Base-by-base conservation (phyloP, 148 eudicot species). In the Salicornia ramosissima region DNA sequence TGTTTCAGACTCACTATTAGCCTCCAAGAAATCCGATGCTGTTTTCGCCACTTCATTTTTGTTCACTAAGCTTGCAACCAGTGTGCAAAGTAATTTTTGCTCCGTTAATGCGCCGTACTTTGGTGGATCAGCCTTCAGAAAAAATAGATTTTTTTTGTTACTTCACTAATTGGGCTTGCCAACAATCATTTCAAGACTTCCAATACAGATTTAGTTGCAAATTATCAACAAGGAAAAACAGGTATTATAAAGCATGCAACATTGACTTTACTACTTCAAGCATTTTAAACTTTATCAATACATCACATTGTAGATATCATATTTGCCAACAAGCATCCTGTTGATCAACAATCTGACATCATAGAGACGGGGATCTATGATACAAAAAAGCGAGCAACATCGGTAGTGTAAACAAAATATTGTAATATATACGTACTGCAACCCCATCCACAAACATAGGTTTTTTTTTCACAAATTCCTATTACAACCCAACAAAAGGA, bases 21-120 rank as follows among this genome's bases (percentile, higher is more conserved):
- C 87, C 77, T 86, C 86, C 71, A 93, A 58, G 80, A 88, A 87
- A 22, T 81, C 80, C 77, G 55, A 83, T 31, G 87, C 95, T 68
- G 79, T 82, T 64, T 85, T 71, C 28, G 75, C 68, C 49, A 76
- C 78, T 46, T 88, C 85, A 71, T 85, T 84, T 65, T 82, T 80
- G 63, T 81, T 77, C 51, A 93, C 78, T 67, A 83, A 69, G 74
- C 83, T 82, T 67, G 83, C 71, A 64, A 90, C 65, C 29, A 90
- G 72, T 49, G 83, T 74, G 59, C 84, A 80, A 6, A 90, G 80
- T 75, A 90, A 64, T 31, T 42, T 30, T 69, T 83, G 87, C 80
- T 90, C 96, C 55, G 16, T 19, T 3, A 78, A 58, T 39, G 78
- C 49, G 72, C 78, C 75, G 42, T 84, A 79, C 42, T 57, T 34